Base-by-base conservation (phyloP, 345 rosid species). In the Corymbia maculata region DNA sequence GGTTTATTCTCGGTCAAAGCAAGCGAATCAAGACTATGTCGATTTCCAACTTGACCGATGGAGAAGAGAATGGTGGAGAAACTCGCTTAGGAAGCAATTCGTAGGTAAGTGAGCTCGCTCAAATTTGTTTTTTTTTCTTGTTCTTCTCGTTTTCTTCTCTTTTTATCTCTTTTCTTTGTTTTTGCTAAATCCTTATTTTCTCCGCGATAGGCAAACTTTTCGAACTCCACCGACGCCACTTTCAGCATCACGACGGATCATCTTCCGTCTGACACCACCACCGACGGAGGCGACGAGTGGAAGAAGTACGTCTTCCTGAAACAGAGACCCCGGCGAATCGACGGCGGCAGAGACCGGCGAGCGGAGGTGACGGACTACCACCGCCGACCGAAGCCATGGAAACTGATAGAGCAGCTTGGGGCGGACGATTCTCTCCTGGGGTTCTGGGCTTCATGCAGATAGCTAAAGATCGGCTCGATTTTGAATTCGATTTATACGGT, bases 1-100 rank as follows among this genome's bases (percentile, higher is more conserved):
- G 2, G 0, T 14, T 3, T 0, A 53, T 26, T 26, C 15, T 28
- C 61, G 3, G 8, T 26, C 32, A 2, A 1, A 6, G 68, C 4
- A 61, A 26, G 32, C 14, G 8, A 61, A 26, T 13, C 16, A 61
- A 61, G 68, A 61, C 68, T 13, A 55, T 55, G 3, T 28, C 3
- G 16, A 61, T 7, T 61, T 28, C 68, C 15, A 61, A 13, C 12
- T 61, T 6, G 32, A 61, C 26, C 13, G 4, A 6, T 15, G 7
- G 68, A 28, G 32, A 28, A 26, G 16, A 61, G 68, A 61, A 61
- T 61, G 68, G 28, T 28, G 28, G 59, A 11, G 30, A 61, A 61
- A 61, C 32, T 61, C 5, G 68, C 7, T 61, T 26, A 26, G 68
- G 68, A 61, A 61, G 68, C 68, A 61, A 28, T 59, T 59, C 6